Base-by-base conservation (phyloP, 768 basidiomycete species). In the Amanita phalloides region DNA sequence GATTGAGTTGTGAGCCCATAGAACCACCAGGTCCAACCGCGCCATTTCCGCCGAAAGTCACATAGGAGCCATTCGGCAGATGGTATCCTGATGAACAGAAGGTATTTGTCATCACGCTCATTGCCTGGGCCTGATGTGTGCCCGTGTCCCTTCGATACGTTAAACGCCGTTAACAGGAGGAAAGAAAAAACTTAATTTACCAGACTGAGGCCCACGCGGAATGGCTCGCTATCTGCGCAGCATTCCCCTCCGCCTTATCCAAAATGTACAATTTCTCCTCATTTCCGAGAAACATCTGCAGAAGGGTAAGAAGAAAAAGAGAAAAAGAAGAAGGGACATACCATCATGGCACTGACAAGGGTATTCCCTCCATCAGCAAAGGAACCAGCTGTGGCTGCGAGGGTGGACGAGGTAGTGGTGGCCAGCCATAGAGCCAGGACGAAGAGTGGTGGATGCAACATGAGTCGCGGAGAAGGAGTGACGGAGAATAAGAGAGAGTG, bases 21-120 rank as follows among this genome's bases (percentile, higher is more conserved):
- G 68, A 68, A 32, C 86, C 89, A 28, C 80, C 79, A 3, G 75
- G 78, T 21, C 79, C 81, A 14, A 90, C 70, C 13, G 88, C 87
- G 23, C 78, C 76, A 59, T 90, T 90, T 6, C 89, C 88, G 55
- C 88, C 88, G 56, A 90, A 83, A 0, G 85, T 79, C 8, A 71
- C 76, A 53, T 71, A 90, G 1, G 85, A 86, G 35, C 85, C 85
- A 54, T 89, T 89, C 8, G 87, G 87, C 0, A 89, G 69, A 61
- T 89, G 86, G 78, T 83, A 79, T 45, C 88, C 89, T 1, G 84
- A 89, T 17, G 89, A 79, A 58, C 89, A 91, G 70, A 91, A 91
- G 4, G 76, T 68, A 60, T 90, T 91, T 23, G 84, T 84, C 33
- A 59, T 56, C 10, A 90, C 72, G 46, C 88, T 85, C 82, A 93